Evolutionary conservation across 1,139 yeast genomes (phyloP).

Genomic region (Yamadazyma jaroonii): DNA sequence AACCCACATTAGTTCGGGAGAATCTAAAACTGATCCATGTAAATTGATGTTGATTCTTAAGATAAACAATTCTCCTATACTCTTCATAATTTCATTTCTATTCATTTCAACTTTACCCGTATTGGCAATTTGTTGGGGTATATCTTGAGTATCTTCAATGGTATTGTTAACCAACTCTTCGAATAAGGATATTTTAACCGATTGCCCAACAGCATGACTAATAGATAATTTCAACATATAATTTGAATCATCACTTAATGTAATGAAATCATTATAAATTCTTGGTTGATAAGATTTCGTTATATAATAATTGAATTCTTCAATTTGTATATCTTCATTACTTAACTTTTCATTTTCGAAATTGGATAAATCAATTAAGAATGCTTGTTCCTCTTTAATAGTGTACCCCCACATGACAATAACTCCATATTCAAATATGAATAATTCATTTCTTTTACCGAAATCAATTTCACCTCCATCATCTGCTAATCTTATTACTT

Average conservation of each 20-base stretch:
- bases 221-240: slow-evolving; percentile 87
- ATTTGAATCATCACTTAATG: slow-evolving; percentile 84
- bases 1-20: slow-evolving; percentile 98
- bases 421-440: slow-evolving; percentile 92
- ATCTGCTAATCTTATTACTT: slow-evolving; percentile 72
- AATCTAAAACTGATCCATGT: slow-evolving; percentile 92
- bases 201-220: slow-evolving; percentile 89
- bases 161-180: slow-evolving; percentile 96
- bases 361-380: slow-evolving; percentile 76
- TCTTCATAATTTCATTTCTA: slow-evolving; percentile 91
- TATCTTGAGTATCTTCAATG: slow-evolving; percentile 93
- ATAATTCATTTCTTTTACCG: slow-evolving; percentile 74
- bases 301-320: slow-evolving; percentile 90
- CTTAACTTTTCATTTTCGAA: slow-evolving; percentile 91
- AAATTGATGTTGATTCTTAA: slow-evolving; percentile 85
- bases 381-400: slow-evolving; percentile 76
- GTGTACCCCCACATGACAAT: slow-evolving; percentile 95
- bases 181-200: slow-evolving; percentile 88
- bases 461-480: slow-evolving; percentile 95
- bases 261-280: slow-evolving; percentile 91
- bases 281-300: slow-evolving; percentile 93
- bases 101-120: slow-evolving; percentile 95
- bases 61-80: slow-evolving; percentile 92
- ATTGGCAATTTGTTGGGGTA: slow-evolving; percentile 91
- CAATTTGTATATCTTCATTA: slow-evolving; percentile 86